Base-by-base conservation (phyloP, 257 asterid genomes). In the Gynochthodes officinalis region DNA sequence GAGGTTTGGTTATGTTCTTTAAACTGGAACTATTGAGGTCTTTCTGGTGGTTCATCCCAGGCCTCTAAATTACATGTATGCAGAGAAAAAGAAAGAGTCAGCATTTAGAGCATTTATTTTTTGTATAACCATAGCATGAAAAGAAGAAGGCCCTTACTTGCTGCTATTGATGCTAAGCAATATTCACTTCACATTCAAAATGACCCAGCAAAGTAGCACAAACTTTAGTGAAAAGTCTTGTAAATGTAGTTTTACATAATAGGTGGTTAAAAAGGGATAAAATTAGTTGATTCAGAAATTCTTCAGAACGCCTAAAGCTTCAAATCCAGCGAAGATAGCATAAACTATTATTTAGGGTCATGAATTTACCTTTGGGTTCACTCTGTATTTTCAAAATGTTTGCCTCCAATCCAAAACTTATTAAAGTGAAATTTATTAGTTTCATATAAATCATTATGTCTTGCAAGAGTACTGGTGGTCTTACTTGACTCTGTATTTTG, bases 1-100 rank as follows among this genome's bases (percentile, higher is more conserved):
- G 99, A 95, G 99, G 99, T 95, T 74, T 66, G 87, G 79, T 72
- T 75, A 52, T 37, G 52, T 75, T 49, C 73, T 65, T 49, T 43
- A 18, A 9, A 49, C 16, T 30, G 43, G 37, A 23, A 23, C 9
- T 52, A 23, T 49, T 23, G 16, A 40, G 73, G 57, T 32, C 43
- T 40, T 64, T n/a, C 33, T 42, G 10, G 59, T 25, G 5, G 33
- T n/a, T n/a, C n/a, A n/a, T 16, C 55, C 25, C 30, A 40, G 30
- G 66, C 40, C 27, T 18, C 25, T 15, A 18, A 18, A 27, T 23
- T 21, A 46, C 52, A 33, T 19, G 78, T 18, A n/a, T 44, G 40
- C 49, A 30, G 13, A 14, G n/a, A 67, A 42, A 44, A 70, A 30
- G 12, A 40, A 48, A 53, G 19, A 9, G 9, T 8, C 37, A 39